Conservation (phyloP, 2,329 filamentous ascomycete species). For the Colletotrichum sp. region DNA sequence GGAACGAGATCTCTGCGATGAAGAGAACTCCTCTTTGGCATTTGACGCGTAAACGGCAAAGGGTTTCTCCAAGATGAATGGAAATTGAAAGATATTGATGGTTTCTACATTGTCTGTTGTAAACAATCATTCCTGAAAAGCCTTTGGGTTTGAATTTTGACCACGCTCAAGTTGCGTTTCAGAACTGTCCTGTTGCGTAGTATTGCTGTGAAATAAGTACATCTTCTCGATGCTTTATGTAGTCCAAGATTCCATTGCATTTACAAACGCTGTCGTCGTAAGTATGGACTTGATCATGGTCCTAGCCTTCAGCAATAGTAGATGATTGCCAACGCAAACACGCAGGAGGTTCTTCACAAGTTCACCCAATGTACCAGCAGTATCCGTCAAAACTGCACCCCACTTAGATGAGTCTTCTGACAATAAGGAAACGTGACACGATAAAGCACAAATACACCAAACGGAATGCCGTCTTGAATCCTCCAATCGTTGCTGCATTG, state of each 20-base stretch:
- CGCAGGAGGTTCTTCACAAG: neutral
- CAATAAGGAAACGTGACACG: neutral
- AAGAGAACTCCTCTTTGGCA: neutral
- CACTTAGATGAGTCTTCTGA: neutral
- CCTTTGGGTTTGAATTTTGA: neutral
- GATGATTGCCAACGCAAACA: neutral
- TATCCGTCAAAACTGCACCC: neutral
- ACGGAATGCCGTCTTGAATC: neutral
- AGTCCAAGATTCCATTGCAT: accelerated
- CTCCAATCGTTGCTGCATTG: neutral
- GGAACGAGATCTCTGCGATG: neutral
- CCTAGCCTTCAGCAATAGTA: neutral
- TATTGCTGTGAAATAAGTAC: accelerated
- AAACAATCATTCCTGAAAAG: neutral
- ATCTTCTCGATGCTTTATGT: neutral
- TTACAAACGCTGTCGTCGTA: neutral
- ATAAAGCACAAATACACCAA: neutral
- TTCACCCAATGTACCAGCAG: accelerated
- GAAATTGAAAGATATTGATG: neutral
- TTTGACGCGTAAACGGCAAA: neutral
- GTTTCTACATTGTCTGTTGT: accelerated
- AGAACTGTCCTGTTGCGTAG: neutral
- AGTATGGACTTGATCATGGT: neutral
- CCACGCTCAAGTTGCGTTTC: accelerated
- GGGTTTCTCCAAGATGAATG: neutral